These are phyloP conservation scores for Luzula sylvatica DNA, from an alignment of 176 grass and related monocot species.

Conservation along the genomic window DNA sequence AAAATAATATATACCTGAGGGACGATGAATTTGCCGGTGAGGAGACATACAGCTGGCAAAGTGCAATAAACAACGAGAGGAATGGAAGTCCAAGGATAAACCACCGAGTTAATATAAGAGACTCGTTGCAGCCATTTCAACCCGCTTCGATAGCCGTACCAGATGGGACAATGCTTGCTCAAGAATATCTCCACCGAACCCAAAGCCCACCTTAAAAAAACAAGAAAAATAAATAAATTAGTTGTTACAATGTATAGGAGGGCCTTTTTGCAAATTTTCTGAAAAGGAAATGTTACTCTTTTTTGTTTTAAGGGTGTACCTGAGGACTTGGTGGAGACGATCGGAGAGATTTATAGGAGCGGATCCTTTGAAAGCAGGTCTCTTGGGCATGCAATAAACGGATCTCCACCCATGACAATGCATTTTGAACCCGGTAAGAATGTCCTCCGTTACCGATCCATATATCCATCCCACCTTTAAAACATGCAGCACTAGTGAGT, in stretches of 20 bases:
- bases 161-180: constrained; percentile 51
- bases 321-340: constrained; percentile 40
- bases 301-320: constrained; percentile 19
- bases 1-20: constrained; percentile 28
- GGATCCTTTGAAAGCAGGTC: constrained; percentile 43
- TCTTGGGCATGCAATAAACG: constrained; percentile 40
- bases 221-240: too few relatives aligned
- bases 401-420: constrained; percentile 51
- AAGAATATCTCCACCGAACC: constrained; percentile 50
- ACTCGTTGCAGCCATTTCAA: constrained; percentile 38
- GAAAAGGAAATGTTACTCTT: too few relatives aligned
- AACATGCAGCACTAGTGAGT: too few relatives aligned
- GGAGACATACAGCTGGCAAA: constrained; percentile 41
- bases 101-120: constrained; percentile 39
- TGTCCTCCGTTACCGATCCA: constrained; percentile 39
- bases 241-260: too few relatives aligned
- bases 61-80: constrained; percentile 39
- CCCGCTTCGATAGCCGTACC: constrained; percentile 44
- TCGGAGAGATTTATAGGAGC: constrained; percentile 46
- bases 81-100: constrained; percentile 48
- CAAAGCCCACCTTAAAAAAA: constrained; percentile 26
- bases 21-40: constrained; percentile 42
- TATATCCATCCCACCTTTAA: constrained; percentile 51
- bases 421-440: constrained; percentile 49
- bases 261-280: too few relatives aligned